Evolutionary conservation across 2,329 filamentous ascomycete genomes (phyloP), one percentile per base, ranked within the genome.

Genomic region (Trichoderma asperellum): DNA sequence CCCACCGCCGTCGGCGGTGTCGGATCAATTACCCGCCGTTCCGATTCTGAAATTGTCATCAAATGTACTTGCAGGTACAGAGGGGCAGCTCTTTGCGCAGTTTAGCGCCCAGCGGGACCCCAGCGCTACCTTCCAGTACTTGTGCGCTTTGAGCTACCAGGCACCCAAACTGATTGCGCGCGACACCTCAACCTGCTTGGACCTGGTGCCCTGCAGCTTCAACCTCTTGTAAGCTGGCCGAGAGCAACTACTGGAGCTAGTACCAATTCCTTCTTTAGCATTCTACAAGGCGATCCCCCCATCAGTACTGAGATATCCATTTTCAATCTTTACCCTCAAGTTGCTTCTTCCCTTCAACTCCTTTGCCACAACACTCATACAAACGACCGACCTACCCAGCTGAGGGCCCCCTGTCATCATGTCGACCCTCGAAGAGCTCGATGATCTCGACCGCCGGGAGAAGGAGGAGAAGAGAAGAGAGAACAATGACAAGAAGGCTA

Each of bases 351-450:
- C 65, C 18, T 53, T 34, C 24, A 49, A 27, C 21, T 40, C 5
- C 35, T 35, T 7, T 32, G 32, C 58, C 32, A 24, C 34, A 40
- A 35, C n/a, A 27, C 47, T 32, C 49, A 35, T 24, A 49, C 47
- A 49, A n/a, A 18, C 55, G 11, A 49, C 63, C 55, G 29, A 65
- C 27, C 16, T 6, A 47, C 43, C 55, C 40, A 67, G 40, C 63
- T 29, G 53, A 67, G 63, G 63, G 21, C 63, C 53, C 58, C 53
- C 40, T 29, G 63, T 12, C 69, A 85, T 72, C 79, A 96, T 96
- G 93, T 94, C 93, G 75, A 96, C 92, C 75, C 89, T 96, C 77
- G 93, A 97, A 84, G 93, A 96, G 84, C 91, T 96, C 78, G 93
- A 96, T 79, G 92, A 94, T 81, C 86, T 96, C 80, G 92, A 96